Conservation (phyloP, 257 asterid genomes). For the Penstemon eatonii region DNA sequence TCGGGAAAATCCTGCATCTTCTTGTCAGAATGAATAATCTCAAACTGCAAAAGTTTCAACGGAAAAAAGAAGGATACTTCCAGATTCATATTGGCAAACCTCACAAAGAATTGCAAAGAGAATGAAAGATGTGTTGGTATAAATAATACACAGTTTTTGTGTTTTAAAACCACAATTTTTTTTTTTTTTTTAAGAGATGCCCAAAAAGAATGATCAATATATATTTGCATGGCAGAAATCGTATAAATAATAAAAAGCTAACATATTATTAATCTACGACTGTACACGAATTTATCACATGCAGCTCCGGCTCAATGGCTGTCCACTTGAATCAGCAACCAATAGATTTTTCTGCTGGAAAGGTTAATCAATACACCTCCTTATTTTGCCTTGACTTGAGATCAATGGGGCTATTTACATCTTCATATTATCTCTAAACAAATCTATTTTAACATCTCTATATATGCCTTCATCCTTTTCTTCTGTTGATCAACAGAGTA, state of each 20-base stretch:
- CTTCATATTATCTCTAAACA: conserved; percentile 10
- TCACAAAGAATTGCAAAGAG: background rate
- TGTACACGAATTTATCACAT: conserved; percentile 16
- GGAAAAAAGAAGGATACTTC: background rate
- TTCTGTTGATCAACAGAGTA: background rate
- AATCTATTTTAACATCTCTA: conserved; percentile 13
- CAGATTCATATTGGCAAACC: background rate
- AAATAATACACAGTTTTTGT: too few species aligned
- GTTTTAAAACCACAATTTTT: too few species aligned
- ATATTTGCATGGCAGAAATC: conserved; percentile 16
- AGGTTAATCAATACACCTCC: conserved; percentile 7
- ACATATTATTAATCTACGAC: conserved; percentile 19
- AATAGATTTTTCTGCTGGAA: conserved; percentile 6
- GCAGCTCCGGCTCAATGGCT: background rate
- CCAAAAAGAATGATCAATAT: background rate
- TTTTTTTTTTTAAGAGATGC: background rate
- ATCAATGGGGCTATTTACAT: background rate
- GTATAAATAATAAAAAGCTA: conserved; percentile 26
- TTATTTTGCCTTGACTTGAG: conserved; percentile 9
- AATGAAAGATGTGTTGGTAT: too few species aligned
- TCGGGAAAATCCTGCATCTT: background rate
- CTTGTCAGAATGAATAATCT: background rate
- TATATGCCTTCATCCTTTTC: conserved; percentile 1
- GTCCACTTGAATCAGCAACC: conserved; percentile 22
- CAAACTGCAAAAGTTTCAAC: background rate